phyloP scores from a whole-genome alignment of 2,329 filamentous ascomycete genomes.

The Cordyceps tenuipes region DNA sequence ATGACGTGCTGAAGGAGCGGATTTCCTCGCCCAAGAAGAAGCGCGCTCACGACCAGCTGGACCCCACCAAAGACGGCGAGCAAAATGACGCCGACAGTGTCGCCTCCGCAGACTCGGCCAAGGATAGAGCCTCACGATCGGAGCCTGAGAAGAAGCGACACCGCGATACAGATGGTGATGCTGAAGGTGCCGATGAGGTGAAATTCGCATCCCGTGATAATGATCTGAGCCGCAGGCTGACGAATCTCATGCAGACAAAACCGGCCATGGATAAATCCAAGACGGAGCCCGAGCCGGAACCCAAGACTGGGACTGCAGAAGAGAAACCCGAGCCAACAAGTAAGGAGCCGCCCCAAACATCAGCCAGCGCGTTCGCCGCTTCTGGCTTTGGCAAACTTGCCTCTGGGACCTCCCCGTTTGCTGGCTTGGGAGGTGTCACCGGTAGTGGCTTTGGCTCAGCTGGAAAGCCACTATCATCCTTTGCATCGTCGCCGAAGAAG shows the following conservation, averaged over 20 bases:
- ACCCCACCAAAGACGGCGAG: constrained; percentile 36
- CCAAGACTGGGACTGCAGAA: neutral
- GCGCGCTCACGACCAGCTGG: constrained; percentile 51
- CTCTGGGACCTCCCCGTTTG: constrained; percentile 56
- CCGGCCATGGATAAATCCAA: neutral
- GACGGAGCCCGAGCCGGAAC: neutral
- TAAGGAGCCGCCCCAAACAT: constrained; percentile 31
- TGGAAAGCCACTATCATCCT: constrained; percentile 25
- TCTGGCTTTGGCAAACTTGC: constrained; percentile 63
- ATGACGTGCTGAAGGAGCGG: constrained; percentile 37
- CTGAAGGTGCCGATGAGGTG: neutral
- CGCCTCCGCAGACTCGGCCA: constrained; percentile 36
- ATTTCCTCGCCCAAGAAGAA: constrained; percentile 59
- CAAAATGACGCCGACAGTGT: constrained; percentile 36
- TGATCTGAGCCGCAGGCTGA: constrained; percentile 7
- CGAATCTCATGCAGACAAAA: constrained; percentile 3
- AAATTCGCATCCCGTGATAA: neutral
- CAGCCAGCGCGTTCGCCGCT: constrained; percentile 55
- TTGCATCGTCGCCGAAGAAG: constrained; percentile 21
- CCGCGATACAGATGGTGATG: constrained; percentile 40
- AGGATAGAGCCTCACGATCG: constrained; percentile 35
- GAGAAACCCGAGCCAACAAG: constrained; percentile 15
- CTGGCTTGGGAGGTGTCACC: constrained; percentile 40
- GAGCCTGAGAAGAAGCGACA: constrained; percentile 60
- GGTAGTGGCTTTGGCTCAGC: constrained; percentile 43